Evolutionary conservation across 148 eudicot species (phyloP), one percentile per base, ranked within the genome.

Genomic region (Oxyria digyna): DNA sequence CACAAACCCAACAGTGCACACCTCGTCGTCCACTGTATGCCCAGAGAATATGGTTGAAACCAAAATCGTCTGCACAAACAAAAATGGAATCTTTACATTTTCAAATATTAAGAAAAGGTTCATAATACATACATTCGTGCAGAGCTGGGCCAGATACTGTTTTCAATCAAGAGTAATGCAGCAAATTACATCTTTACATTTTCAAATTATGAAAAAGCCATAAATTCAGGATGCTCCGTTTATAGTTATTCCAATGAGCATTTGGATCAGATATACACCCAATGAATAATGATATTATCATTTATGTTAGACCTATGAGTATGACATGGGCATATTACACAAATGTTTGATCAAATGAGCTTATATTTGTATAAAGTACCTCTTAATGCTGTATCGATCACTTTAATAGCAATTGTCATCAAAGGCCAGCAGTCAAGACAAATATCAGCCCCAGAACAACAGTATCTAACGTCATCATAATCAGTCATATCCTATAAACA

Each of bases 1-100:
- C 99, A 80, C 97, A 95, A 81, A 95, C 99, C 99, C 99, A 95
- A 57, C 99, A 95, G 72, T 88, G 99, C 24, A 91, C 96, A 78
- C 99, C 99, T 74, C 99, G 91, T 10, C 96, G 87, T 37, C 99
- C 99, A 88, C 96, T 91, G 76, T 79, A 95, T 48, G 82, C 97
- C 97, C 99, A 95, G 26, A 91, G 85, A 68, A 91, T 88, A 76
- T 95, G 97, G 69, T 81, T 80, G 80, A 88, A 95, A 50, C 96
- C 97, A 83, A 95, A 88, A 79, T 95, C 99, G 74, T 85, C 97
- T 91, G 83, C 75, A 74, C 12, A 72, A 8, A 27, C 50, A 66
- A 59, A 32, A 69, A 71, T 17, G 59, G 40, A 20, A 35, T n/a
- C 57, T 35, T 59, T 63, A 23, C 29, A 17, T 63, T 15, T 31